Evolutionary conservation across 139 green algal genomes (phyloP).

Genomic region (Coccomyxa sp.): DNA sequence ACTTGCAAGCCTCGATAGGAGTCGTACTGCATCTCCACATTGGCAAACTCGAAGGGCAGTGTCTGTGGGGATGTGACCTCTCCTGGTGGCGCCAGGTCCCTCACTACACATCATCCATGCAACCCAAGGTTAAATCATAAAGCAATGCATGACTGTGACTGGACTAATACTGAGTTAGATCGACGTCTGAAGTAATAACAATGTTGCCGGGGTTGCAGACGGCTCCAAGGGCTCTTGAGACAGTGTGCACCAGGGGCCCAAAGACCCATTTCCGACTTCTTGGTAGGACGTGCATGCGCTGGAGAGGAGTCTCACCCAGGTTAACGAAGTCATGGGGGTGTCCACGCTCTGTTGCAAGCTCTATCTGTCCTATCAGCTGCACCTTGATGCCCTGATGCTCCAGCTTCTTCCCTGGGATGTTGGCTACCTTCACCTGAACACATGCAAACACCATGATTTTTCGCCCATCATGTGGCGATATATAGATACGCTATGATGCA

Average conservation of each 20-base stretch:
- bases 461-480: neutral
- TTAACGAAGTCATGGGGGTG: conserved; percentile 85
- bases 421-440: conserved; percentile 51
- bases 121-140: neutral
- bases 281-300: too few relatives aligned
- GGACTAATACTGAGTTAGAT: neutral
- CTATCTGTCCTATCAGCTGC: conserved; percentile 95
- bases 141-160: neutral
- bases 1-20: conserved; percentile 86
- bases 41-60: conserved; percentile 93
- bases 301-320: conserved; percentile 40
- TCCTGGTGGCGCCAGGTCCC: conserved; percentile 73
- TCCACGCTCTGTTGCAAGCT: conserved; percentile 84
- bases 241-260: too few relatives aligned
- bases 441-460: neutral
- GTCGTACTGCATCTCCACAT: conserved; percentile 96
- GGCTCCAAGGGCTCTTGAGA: too few relatives aligned
- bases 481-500: neutral
- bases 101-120: conserved; percentile 41
- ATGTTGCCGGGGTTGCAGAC: too few relatives aligned
- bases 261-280: too few relatives aligned
- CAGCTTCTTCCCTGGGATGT: conserved; percentile 73
- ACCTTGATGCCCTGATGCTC: conserved; percentile 94
- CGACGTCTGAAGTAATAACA: too few relatives aligned
- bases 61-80: conserved; percentile 69